Conservation (phyloP, 345 rosid genomes). For the Eucalyptus sp. region DNA sequence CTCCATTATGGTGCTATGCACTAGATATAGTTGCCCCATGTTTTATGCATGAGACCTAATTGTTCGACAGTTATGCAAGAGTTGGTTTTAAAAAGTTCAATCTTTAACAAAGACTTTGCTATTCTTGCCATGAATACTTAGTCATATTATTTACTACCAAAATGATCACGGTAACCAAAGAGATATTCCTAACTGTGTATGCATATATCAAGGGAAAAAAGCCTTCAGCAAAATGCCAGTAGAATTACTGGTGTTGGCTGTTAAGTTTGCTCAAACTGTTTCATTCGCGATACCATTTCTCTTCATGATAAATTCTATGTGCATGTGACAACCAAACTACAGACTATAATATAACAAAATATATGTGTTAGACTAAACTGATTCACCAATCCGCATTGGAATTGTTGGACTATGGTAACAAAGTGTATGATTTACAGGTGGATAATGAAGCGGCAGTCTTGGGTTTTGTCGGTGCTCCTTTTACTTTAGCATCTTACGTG, state of each 20-base stretch:
- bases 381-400: background rate
- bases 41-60: background rate
- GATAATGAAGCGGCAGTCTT: conserved; percentile 71
- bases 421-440: conserved; percentile 30
- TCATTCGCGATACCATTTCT: background rate
- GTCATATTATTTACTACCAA: background rate
- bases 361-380: background rate
- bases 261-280: background rate
- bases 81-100: background rate
- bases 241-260: background rate
- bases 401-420: background rate
- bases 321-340: background rate
- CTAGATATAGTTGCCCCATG: background rate
- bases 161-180: background rate
- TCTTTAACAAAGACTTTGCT: background rate
- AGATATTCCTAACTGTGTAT: background rate
- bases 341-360: background rate
- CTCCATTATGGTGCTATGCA: background rate
- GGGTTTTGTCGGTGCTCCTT: conserved; percentile 98
- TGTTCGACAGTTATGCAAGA: background rate
- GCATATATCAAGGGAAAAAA: background rate
- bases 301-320: background rate
- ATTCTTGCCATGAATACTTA: background rate
- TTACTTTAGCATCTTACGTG: conserved; percentile 90
- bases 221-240: background rate